A percentile compares a stretch with the other conserved stretches of the same genome.
These are phyloP conservation scores for Grosmannia clavigera DNA, from an alignment of 2,329 filamentous ascomycete species.

Conservation along the genomic window DNA sequence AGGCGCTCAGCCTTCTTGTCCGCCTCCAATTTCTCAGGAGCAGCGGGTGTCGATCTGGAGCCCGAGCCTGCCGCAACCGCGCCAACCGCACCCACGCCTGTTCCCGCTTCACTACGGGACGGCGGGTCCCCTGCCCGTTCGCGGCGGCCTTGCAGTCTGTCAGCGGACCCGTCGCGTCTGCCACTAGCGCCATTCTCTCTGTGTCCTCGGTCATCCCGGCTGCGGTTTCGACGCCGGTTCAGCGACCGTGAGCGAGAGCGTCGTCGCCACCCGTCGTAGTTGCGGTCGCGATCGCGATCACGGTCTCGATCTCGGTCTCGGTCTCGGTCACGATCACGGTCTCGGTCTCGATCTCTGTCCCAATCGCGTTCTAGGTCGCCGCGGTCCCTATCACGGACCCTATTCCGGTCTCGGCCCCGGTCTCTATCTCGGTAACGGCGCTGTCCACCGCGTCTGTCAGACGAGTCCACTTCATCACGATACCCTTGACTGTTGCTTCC, in stretches of 20 bases:
- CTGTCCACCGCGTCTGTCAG: conserved; percentile 33
- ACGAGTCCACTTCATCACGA: conserved; percentile 13
- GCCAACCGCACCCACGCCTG: neutral
- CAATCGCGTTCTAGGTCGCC: conserved; percentile 11
- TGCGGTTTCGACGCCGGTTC: conserved; percentile 44
- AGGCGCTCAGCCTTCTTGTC: conserved; percentile 71
- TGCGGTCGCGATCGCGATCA: conserved; percentile 51
- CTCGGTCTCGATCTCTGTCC: conserved; percentile 8
- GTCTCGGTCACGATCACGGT: conserved; percentile 2
- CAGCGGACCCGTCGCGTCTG: conserved; percentile 58
- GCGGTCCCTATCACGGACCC: conserved; percentile 17
- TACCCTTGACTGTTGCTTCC: conserved; percentile 4
- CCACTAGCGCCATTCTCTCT: conserved; percentile 50
- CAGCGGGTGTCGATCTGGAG: neutral
- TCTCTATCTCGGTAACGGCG: conserved; percentile 42
- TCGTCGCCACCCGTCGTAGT: conserved; percentile 54
- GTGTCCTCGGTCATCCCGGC: conserved; percentile 42
- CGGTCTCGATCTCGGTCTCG: conserved; percentile 36
- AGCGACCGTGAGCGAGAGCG: conserved; percentile 48
- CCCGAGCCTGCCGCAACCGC: neutral
- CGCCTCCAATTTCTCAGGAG: conserved; percentile 45
- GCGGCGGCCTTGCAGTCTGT: conserved; percentile 49
- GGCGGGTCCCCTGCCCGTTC: conserved; percentile 22
- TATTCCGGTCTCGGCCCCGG: conserved; percentile 34
- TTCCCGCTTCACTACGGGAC: neutral